Conservation (phyloP, 1,284 basidiomycete genomes). For the Ustilago bromivora region DNA sequence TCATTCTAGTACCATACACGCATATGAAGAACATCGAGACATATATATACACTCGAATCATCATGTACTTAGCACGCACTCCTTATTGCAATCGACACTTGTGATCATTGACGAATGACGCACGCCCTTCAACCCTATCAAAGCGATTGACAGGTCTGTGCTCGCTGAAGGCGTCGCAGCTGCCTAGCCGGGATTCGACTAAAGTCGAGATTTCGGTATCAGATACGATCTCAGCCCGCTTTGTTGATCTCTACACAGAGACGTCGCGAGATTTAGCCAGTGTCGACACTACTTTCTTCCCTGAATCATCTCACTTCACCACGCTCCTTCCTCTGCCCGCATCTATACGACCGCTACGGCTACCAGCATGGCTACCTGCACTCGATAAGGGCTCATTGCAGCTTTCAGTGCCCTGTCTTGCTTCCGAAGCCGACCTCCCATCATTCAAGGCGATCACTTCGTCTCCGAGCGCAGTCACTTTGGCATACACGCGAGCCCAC, state of each 20-base stretch:
- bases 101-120: no score
- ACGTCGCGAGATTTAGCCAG: neutral
- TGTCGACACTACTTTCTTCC: neutral
- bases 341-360: neutral
- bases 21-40: no score
- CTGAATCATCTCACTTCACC: neutral
- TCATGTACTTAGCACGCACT: no score
- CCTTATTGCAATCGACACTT: no score
- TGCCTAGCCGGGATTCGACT: neutral
- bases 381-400: neutral
- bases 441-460: neutral
- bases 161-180: neutral
- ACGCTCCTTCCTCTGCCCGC: neutral
- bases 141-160: neutral
- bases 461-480: neutral
- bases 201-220: slow-evolving; percentile 2
- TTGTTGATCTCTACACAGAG: slow-evolving; percentile 4
- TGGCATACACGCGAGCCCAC: neutral
- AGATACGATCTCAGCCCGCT: neutral
- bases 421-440: neutral
- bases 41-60: no score
- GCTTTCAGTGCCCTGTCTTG: neutral
- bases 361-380: neutral
- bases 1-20: no score
- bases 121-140: no score